phyloP scores from a whole-genome alignment of 768 basidiomycete species.

The Pleurotus tuber-regium region DNA sequence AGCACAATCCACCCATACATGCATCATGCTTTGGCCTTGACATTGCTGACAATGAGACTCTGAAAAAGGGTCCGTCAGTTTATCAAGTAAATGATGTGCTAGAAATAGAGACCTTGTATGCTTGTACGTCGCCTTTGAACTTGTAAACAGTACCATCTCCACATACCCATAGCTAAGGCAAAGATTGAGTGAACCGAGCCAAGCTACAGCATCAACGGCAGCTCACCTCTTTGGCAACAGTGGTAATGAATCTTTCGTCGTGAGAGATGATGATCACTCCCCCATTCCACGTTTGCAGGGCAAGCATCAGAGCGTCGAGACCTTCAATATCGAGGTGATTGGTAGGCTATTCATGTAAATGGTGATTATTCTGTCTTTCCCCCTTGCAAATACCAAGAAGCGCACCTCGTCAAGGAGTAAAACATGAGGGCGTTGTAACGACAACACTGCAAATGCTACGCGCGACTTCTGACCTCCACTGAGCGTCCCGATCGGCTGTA shows the following conservation, averaged over 20 bases:
- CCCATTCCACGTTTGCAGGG: conserved; percentile 78
- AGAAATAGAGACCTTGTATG: conserved; percentile 70
- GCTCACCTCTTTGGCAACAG: conserved; percentile 78
- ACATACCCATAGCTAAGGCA: conserved; percentile 85
- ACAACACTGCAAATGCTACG: conserved; percentile 88
- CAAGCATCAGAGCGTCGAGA: conserved; percentile 91
- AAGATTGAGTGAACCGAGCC: conserved; percentile 9
- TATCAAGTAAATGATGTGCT: background rate
- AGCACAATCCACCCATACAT: too few species aligned
- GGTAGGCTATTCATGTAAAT: conserved; percentile 60
- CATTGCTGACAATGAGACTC: conserved; percentile 75
- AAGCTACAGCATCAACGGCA: background rate
- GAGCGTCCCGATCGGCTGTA: conserved; percentile 89
- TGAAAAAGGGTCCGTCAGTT: conserved; percentile 24
- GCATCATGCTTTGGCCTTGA: conserved; percentile 56
- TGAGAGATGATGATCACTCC: conserved; percentile 93
- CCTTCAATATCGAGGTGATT: conserved; percentile 98
- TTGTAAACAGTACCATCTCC: conserved; percentile 77
- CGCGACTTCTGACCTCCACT: conserved; percentile 96
- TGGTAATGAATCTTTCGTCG: conserved; percentile 94
- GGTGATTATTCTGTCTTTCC: too few species aligned
- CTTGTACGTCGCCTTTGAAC: conserved; percentile 87
- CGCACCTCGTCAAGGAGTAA: conserved; percentile 89
- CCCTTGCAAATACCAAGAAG: too few species aligned
- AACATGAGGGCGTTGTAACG: conserved; percentile 87